A percentile compares a stretch with the other conserved stretches of the same genome.
Conservation (phyloP, 2,329 filamentous ascomycete genomes). For the Colletotrichum spinosum region DNA sequence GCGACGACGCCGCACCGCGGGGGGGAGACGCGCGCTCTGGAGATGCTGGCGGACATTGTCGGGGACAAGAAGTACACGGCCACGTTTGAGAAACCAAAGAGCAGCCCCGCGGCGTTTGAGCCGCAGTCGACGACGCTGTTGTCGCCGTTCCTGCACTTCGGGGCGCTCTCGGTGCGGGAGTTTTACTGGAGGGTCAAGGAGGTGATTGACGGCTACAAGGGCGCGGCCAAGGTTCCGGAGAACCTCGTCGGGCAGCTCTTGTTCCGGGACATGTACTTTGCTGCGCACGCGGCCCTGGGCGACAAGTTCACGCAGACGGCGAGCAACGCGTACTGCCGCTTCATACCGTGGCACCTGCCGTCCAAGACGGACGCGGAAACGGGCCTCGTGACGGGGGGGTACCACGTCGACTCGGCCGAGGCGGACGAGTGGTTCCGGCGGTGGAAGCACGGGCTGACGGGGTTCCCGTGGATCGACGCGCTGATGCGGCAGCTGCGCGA, state of each 20-base stretch:
- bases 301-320: conserved; percentile 72
- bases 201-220: conserved; percentile 66
- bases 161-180: conserved; percentile 74
- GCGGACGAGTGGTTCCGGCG: conserved; percentile 75
- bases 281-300: conserved; percentile 77
- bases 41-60: conserved; percentile 68
- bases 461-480: conserved; percentile 85
- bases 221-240: conserved; percentile 72
- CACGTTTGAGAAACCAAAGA: conserved; percentile 81
- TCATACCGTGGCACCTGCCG: conserved; percentile 83
- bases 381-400: conserved; percentile 66
- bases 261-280: conserved; percentile 88
- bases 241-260: conserved; percentile 78
- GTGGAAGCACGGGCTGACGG: conserved; percentile 77
- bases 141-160: conserved; percentile 81
- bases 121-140: conserved; percentile 80
- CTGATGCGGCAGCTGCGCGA: conserved; percentile 79
- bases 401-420: conserved; percentile 71
- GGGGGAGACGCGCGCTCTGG: conserved; percentile 75
- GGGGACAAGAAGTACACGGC: conserved; percentile 74
- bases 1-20: conserved; percentile 77
- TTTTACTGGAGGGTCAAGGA: conserved; percentile 80
- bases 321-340: conserved; percentile 75
- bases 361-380: conserved; percentile 62
- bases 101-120: conserved; percentile 78